Percentiles rank a stretch among this genome's conserved stretches.
Conservation (phyloP, 768 basidiomycete genomes). For the Mycena galopus region DNA sequence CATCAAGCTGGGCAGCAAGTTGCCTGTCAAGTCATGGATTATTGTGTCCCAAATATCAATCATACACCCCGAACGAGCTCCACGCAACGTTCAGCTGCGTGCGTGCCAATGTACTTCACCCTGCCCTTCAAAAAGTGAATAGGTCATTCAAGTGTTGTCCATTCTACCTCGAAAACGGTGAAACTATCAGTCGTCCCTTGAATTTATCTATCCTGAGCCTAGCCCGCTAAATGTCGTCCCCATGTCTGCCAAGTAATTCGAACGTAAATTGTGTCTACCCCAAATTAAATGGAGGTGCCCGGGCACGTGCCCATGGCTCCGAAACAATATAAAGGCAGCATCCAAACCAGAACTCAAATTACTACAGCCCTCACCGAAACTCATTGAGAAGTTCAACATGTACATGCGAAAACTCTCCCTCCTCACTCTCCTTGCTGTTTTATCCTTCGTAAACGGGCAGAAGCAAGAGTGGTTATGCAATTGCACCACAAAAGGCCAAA, state of each 20-base stretch:
- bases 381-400: constrained; percentile 5
- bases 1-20: neutral
- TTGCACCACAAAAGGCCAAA: constrained; percentile 6
- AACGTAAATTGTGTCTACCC: constrained; percentile 11
- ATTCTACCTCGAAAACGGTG: no score
- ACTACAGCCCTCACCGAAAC: neutral
- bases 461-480: constrained; percentile 17
- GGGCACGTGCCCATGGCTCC: constrained; percentile 7
- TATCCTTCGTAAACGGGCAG: constrained; percentile 9
- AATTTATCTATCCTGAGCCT: no score
- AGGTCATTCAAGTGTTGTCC: no score
- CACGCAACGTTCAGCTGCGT: no score
- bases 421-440: no score
- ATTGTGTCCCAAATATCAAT: no score
- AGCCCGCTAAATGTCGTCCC: no score
- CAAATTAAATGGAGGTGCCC: neutral
- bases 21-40: constrained; percentile 7
- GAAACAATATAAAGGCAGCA: constrained; percentile 9
- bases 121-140: no score
- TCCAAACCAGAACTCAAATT: constrained; percentile 9
- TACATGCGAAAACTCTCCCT: no score
- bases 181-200: no score
- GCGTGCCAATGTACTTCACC: no score
- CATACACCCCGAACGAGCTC: no score
- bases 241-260: neutral